Evolutionary conservation across 345 rosid species (phyloP).

Genomic region (Eucalyptus caleyi): DNA sequence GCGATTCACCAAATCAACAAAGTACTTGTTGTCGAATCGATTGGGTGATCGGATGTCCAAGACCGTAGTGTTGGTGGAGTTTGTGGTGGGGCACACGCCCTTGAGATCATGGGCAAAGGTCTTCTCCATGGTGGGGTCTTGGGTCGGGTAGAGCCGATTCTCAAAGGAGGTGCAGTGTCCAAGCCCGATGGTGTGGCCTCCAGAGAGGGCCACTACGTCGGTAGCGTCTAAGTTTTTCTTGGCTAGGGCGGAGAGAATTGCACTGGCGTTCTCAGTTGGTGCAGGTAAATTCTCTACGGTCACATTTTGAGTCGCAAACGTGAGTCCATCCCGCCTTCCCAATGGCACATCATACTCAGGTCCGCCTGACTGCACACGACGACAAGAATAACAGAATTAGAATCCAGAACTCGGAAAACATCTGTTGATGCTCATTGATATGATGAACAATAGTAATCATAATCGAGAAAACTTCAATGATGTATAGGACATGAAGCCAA

Average conservation of each 20-base stretch:
- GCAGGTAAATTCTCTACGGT: constrained; percentile 52
- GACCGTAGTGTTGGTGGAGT: constrained; percentile 30
- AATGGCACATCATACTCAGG: constrained; percentile 62
- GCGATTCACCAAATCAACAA: constrained; percentile 64
- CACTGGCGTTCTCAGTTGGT: constrained; percentile 21
- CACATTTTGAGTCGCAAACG: constrained; percentile 28
- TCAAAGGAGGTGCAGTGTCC: constrained; percentile 56
- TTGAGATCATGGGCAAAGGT: constrained; percentile 48
- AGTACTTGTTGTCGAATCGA: constrained; percentile 77
- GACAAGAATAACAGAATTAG: neutral
- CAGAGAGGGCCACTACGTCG: constrained; percentile 81
- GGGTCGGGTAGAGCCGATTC: constrained; percentile 58
- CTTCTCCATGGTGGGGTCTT: constrained; percentile 64
- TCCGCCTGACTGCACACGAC: constrained; percentile 48
- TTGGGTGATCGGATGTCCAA: constrained; percentile 55
- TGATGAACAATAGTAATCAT: neutral
- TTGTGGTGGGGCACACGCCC: constrained; percentile 29
- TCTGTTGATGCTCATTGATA: no score
- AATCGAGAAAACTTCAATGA: neutral
- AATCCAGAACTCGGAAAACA: neutral
- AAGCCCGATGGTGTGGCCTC: constrained; percentile 81
- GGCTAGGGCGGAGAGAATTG: constrained; percentile 28
- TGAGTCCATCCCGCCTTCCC: constrained; percentile 60
- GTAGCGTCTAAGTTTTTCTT: constrained; percentile 38
- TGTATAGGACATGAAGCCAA: neutral